Evolutionary conservation across 768 basidiomycete genomes (phyloP).

Genomic region (Xanthoconium stramineum): DNA sequence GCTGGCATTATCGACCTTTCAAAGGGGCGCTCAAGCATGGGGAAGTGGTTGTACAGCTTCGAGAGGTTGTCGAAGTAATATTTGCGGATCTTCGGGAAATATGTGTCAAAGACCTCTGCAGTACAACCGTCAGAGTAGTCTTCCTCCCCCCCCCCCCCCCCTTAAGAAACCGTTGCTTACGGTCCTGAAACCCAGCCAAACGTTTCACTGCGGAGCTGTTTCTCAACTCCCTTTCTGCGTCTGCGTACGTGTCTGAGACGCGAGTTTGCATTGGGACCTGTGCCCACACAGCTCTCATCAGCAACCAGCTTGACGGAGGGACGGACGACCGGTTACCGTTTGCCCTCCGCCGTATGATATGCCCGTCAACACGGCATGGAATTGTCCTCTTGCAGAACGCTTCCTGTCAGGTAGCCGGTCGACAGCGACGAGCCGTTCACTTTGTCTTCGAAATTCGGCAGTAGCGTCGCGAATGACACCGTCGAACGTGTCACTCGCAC

Average conservation of each 20-base stretch:
- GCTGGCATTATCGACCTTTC: background rate
- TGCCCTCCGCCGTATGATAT: background rate
- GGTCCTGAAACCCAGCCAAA: slow-evolving; percentile 1
- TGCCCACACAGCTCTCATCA: too few relatives aligned
- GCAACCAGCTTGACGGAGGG: too few relatives aligned
- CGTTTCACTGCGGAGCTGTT: background rate
- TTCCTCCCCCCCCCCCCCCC: too few relatives aligned
- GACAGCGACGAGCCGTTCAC: background rate
- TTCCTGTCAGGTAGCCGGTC: background rate
- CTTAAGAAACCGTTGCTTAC: background rate
- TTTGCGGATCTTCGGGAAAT: background rate
- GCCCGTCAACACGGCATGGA: background rate
- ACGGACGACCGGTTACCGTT: background rate
- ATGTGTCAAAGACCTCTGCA: background rate
- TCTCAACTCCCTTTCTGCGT: background rate
- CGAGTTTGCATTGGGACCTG: background rate
- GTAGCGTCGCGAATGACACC: background rate
- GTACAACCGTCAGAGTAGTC: too few relatives aligned
- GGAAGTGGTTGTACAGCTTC: rapidly evolving
- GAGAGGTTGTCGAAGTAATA: background rate
- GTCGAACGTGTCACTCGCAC: background rate
- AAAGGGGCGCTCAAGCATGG: background rate
- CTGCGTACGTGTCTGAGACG: rapidly evolving
- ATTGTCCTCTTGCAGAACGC: background rate
- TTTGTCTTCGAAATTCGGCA: background rate